A percentile compares a stretch with the other conserved stretches of the same genome.
These are phyloP conservation scores for Globisporangium canariense DNA, from an alignment of 352 stramenopile species.

Conservation along the genomic window DNA sequence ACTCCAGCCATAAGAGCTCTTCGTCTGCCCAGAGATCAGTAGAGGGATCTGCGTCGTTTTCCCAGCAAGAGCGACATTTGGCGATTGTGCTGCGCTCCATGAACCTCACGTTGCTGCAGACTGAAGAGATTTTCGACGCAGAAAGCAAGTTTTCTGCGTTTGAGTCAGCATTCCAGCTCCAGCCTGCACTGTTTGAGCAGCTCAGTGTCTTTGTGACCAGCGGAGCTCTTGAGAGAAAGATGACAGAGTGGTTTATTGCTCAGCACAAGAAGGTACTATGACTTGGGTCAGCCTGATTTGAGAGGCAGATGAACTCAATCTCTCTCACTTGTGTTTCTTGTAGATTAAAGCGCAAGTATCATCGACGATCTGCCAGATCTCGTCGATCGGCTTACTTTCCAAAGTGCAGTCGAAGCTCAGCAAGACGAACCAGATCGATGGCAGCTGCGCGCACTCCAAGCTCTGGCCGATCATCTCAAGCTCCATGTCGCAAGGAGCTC, in stretches of 20 bases:
- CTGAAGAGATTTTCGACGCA: slow-evolving; percentile 54
- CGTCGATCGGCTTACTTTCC: slow-evolving; percentile 54
- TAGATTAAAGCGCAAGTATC: slow-evolving; percentile 43
- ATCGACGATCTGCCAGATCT: slow-evolving; percentile 50
- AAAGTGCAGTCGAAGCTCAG: slow-evolving; percentile 57
- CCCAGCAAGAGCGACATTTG: slow-evolving; percentile 31
- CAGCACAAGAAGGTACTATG: slow-evolving; percentile 36
- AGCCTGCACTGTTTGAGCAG: slow-evolving; percentile 23
- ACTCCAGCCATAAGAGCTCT: slow-evolving; percentile 4
- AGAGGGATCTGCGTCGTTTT: slow-evolving; percentile 3
- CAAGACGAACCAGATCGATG: slow-evolving; percentile 31
- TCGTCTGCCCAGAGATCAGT: slow-evolving; percentile 4
- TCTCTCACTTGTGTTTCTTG: slow-evolving; percentile 3
- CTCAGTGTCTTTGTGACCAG: slow-evolving; percentile 31
- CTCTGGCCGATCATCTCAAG: slow-evolving; percentile 30
- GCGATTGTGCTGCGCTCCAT: slow-evolving; percentile 60
- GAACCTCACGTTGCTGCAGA: slow-evolving; percentile 48
- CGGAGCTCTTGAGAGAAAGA: slow-evolving; percentile 24
- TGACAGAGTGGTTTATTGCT: slow-evolving; percentile 33
- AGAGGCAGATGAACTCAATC: neutral
- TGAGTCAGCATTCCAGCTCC: slow-evolving; percentile 22
- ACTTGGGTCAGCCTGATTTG: neutral
- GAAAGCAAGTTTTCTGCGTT: slow-evolving; percentile 21
- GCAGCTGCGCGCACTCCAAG: slow-evolving; percentile 28
- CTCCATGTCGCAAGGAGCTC: neutral